Conservation (phyloP, 2,329 filamentous ascomycete species). For the Macrophomina tecta region DNA sequence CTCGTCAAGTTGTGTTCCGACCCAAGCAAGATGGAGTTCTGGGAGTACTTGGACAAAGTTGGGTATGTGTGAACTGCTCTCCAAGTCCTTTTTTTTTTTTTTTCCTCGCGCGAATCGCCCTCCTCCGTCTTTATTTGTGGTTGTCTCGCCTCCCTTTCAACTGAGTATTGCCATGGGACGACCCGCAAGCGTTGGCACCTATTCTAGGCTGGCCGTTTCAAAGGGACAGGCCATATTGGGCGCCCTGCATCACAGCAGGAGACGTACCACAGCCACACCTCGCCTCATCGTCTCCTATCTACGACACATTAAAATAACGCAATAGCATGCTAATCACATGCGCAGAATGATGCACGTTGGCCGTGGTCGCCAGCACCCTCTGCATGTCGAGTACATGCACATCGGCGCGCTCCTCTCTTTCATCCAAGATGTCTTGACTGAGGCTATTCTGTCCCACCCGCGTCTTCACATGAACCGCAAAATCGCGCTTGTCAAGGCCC, state of each 20-base stretch:
- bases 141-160: not conserved
- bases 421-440: constrained; percentile 78
- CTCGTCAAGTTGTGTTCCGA: constrained; percentile 76
- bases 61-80: constrained; percentile 57
- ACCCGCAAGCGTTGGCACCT: not conserved
- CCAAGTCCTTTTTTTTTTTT: not conserved
- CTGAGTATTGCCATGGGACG: not conserved
- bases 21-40: constrained; percentile 76
- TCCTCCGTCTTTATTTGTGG: not conserved
- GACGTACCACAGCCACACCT: not conserved
- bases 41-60: constrained; percentile 84
- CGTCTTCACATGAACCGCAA: constrained; percentile 71
- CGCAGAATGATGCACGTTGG: constrained; percentile 79
- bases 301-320: not conserved
- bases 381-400: constrained; percentile 82
- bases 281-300: constrained; percentile 29
- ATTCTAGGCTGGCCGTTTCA: constrained; percentile 11
- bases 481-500: constrained; percentile 74
- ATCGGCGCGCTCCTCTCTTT: constrained; percentile 74
- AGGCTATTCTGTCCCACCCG: constrained; percentile 76
- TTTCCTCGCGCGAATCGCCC: not conserved
- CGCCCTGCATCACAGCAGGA: not conserved
- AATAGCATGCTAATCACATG: not conserved
- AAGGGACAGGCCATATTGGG: constrained; percentile 3
- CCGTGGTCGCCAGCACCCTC: constrained; percentile 70